Conservation (phyloP, 2,329 filamentous ascomycete genomes). For the Passalora sequoiae region DNA sequence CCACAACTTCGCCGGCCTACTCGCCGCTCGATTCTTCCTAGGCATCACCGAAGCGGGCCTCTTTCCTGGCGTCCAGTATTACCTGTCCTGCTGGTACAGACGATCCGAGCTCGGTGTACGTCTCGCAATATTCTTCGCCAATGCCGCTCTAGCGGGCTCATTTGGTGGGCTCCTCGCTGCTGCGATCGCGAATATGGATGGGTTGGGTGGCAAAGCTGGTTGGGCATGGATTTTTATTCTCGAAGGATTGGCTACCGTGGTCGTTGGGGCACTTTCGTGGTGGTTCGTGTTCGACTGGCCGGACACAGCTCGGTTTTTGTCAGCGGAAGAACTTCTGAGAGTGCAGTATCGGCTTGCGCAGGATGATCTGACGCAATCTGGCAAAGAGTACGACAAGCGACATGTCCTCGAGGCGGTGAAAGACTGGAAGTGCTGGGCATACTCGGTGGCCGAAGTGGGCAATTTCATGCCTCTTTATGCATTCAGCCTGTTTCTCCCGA, state of each 20-base stretch:
- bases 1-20: conserved; percentile 28
- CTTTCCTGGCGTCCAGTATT: conserved; percentile 73
- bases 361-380: conserved; percentile 27
- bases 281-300: conserved; percentile 52
- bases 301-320: conserved; percentile 53
- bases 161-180: conserved; percentile 71
- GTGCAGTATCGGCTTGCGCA: conserved; percentile 19
- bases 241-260: conserved; percentile 60
- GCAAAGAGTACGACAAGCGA: conserved; percentile 32
- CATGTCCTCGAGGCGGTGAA: conserved; percentile 42
- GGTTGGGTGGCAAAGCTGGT: conserved; percentile 48
- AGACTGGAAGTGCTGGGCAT: conserved; percentile 74
- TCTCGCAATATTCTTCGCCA: conserved; percentile 75
- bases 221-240: conserved; percentile 45
- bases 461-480: conserved; percentile 26
- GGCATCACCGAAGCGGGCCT: conserved; percentile 30
- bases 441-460: conserved; percentile 69
- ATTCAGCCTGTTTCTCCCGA: conserved; percentile 52
- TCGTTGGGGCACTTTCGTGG: conserved; percentile 43
- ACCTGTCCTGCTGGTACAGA: conserved; percentile 79
- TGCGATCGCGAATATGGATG: conserved; percentile 65
- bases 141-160: conserved; percentile 71
- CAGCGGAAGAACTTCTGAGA: conserved; percentile 33
- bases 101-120: conserved; percentile 63
- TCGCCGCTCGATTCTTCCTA: conserved; percentile 29